phyloP scores from a whole-genome alignment of 257 asterid genomes.

The Capsicum chinense region DNA sequence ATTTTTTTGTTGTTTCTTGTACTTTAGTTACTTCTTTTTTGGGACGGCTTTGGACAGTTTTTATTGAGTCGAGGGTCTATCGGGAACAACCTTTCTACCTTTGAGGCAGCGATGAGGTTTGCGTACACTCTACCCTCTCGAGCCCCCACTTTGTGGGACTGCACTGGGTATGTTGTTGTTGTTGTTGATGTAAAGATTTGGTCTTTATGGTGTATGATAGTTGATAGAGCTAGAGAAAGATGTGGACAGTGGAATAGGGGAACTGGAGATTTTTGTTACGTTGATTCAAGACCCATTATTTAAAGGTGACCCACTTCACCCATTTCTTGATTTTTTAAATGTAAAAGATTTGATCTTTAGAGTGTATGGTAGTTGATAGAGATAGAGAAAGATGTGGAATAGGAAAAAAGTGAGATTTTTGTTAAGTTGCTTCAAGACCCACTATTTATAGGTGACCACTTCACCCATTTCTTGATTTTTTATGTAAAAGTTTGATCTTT shows the following conservation, averaged over 20 bases:
- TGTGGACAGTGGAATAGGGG: too few species aligned
- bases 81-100: too few species aligned
- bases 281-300: not conserved
- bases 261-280: not conserved
- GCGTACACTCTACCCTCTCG: too few species aligned
- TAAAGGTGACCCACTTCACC: not conserved
- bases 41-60: too few species aligned
- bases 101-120: too few species aligned
- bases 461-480: not conserved
- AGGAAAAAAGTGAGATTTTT: not conserved
- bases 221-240: not conserved
- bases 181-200: not conserved
- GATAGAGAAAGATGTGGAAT: not conserved
- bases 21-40: too few species aligned
- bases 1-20: too few species aligned
- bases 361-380: not conserved
- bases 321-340: not conserved
- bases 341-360: not conserved
- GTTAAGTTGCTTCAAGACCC: not conserved
- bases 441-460: not conserved
- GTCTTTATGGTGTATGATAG: not conserved
- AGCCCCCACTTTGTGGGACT: too few species aligned
- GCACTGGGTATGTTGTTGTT: too few species aligned
- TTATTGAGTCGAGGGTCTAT: too few species aligned
- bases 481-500: not conserved